These are phyloP conservation scores for Auricularia heimuer DNA, from an alignment of 768 basidiomycete species.

Conservation along the genomic window DNA sequence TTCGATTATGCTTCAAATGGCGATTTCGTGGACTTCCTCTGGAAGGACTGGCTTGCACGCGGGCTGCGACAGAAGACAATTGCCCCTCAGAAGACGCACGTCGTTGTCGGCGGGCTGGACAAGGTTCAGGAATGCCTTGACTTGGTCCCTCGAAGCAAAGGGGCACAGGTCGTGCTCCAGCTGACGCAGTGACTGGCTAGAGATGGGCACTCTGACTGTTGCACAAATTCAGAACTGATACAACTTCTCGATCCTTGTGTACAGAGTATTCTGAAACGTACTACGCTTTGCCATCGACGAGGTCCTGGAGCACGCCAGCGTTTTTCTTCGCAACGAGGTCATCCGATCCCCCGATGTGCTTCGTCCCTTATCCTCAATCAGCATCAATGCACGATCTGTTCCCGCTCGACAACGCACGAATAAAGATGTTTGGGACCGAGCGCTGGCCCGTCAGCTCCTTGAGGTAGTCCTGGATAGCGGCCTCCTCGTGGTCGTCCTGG, in stretches of 20 bases:
- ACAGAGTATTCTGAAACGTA: neutral
- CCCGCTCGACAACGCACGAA: conserved; percentile 35
- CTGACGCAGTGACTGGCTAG: neutral
- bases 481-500: conserved; percentile 39
- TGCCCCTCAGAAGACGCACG: neutral
- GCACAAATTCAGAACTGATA: neutral
- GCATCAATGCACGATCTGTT: neutral
- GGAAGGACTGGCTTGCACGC: neutral
- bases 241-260: neutral
- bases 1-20: neutral
- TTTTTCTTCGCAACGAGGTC: neutral
- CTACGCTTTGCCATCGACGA: neutral
- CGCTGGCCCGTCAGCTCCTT: conserved; percentile 50
- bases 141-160: neutral
- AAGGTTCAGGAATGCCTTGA: conserved; percentile 2
- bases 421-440: conserved; percentile 71
- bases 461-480: conserved; percentile 58
- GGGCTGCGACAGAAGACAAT: neutral
- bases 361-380: neutral
- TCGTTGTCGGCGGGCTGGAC: neutral
- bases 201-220: neutral
- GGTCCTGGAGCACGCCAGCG: neutral
- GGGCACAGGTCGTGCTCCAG: neutral
- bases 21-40: neutral
- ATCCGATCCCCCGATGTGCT: neutral